These are phyloP conservation scores for Primulina tabacum DNA, from an alignment of 257 asterid genomes.

Conservation along the genomic window DNA sequence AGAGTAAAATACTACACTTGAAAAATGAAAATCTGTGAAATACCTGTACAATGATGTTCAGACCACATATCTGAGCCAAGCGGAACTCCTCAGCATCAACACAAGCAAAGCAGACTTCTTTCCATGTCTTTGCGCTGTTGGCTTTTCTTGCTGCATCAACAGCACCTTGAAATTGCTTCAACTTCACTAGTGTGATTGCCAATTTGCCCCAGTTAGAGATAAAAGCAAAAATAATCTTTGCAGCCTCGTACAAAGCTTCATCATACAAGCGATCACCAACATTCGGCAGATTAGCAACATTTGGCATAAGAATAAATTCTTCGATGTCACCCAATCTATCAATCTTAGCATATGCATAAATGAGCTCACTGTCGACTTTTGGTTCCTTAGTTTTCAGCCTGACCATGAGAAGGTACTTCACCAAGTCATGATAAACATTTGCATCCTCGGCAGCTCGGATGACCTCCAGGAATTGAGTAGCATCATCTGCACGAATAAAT, in stretches of 20 bases:
- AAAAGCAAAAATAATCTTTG: conserved; percentile 88
- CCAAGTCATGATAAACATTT: conserved; percentile 91
- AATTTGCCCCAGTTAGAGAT: conserved; percentile 97
- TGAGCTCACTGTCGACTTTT: conserved; percentile 96
- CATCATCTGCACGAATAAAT: conserved; percentile 94
- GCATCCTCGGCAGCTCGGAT: conserved; percentile 84
- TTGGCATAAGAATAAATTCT: conserved; percentile 96
- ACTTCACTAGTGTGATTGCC: conserved; percentile 81
- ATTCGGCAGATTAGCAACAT: conserved; percentile 96
- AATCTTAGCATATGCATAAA: conserved; percentile 96
- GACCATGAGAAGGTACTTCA: conserved; percentile 94
- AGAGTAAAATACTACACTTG: background rate
- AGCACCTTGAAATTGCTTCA: conserved; percentile 97
- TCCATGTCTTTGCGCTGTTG: conserved; percentile 97
- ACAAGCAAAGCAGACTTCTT: conserved; percentile 98
- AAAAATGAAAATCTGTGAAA: background rate
- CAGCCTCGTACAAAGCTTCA: conserved; percentile 95
- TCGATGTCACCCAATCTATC: conserved; percentile 91
- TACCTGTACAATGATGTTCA: conserved; percentile 98
- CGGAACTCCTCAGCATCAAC: conserved; percentile 99
- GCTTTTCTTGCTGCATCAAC: conserved; percentile 99
- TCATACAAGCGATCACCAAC: conserved; percentile 98
- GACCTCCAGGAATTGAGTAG: conserved; percentile 86
- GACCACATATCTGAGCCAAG: conserved; percentile 99
- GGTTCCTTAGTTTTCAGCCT: conserved; percentile 97